Evolutionary conservation across 2,329 filamentous ascomycete species (phyloP), one percentile per base, ranked within the genome.

Genomic region (Ramularia endophylla): DNA sequence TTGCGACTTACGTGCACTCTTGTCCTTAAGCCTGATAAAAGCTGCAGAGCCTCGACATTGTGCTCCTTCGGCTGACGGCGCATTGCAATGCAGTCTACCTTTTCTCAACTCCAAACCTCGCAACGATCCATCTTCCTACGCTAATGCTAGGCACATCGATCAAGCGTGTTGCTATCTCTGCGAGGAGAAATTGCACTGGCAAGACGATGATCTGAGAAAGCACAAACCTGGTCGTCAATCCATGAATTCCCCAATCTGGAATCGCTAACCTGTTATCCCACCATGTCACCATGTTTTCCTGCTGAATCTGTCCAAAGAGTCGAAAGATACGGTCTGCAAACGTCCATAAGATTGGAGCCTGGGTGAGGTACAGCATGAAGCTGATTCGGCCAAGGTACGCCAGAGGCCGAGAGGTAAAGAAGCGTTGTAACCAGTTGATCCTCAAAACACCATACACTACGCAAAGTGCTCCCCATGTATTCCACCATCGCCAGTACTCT

Each of bases 361-460:
- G 78, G 66, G 79, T 72, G 9, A 81, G 67, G 56, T 81, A 81
- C 20, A 81, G 56, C 40, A 75, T 72, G 55, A 77, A 81, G 38
- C 74, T 78, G 48, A 81, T 72, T 53, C 71, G 71, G 43, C 78
- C 77, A 7, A 80, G 63, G 58, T 80, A 81, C 54, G 77, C 75
- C 2, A 76, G 65, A 16, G 66, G 48, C 1, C 60, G 52, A 2
- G 64, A 61, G 54, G 71, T 71, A 59, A 79, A 77, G 38, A 77
- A 60, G 13, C 62, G 58, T 51, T 73, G 71, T 65, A 73, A 38
- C 36, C 40, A 57, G 2, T 60, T 57, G 3, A 68, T 70, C 38
- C 71, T 67, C 15, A 69, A 66, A 18, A 74, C 69, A 30, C 68
- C 67, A 38, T 70, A 60, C 6, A 78, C 68, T 44, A 78, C 72